Base-by-base conservation (phyloP, 768 basidiomycete genomes). In the Dentipellis sp. region DNA sequence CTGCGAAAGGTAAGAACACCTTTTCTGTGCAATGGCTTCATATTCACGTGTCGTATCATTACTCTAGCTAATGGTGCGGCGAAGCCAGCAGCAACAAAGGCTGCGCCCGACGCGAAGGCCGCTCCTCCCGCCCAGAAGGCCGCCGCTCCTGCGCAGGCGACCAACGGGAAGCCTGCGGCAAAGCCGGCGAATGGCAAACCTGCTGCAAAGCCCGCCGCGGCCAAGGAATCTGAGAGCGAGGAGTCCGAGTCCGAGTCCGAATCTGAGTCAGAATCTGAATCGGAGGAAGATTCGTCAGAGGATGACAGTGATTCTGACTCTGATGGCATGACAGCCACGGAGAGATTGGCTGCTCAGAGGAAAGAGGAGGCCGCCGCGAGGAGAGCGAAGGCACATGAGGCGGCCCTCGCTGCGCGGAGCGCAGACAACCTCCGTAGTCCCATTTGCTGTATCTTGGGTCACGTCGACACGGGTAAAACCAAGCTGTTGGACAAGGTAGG, bases 401-500 rank as follows among this genome's bases (percentile, higher is more conserved):
- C 82, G 29, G 94, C 97, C 2, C 69, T 94, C 57, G 90, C 94
- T 42, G 89, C 88, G 4, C 74, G 91, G 52, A 91, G 73, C 68
- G 93, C 90, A 69, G 93, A 98, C 62, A 74, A 98, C 67, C 73
- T 99, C 49, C 88, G 97, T 45, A 91, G 88, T 68, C 97, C 97
- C 12, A 99, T 99, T 67, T 98, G 95, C 68, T 97, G 95, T 81
- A 99, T 99, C 64, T 71, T 99, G 59, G 97, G 97, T 58, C 97
- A 99, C 69, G 97, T 99, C 79, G 97, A 99, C 77, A 97, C 94
- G 4, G 97, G 97, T 58, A 99, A 99, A 74, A 99, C 97, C 12
- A 97, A 97, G 71, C 75, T 99, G 39, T 72, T 99, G 63, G 97
- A 99, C 70, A 98, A 97, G 80, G 93, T 91, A 54, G 23, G 19